These are phyloP conservation scores for Massarina eburnea DNA, from an alignment of 2,329 filamentous ascomycete genomes.

Conservation along the genomic window DNA sequence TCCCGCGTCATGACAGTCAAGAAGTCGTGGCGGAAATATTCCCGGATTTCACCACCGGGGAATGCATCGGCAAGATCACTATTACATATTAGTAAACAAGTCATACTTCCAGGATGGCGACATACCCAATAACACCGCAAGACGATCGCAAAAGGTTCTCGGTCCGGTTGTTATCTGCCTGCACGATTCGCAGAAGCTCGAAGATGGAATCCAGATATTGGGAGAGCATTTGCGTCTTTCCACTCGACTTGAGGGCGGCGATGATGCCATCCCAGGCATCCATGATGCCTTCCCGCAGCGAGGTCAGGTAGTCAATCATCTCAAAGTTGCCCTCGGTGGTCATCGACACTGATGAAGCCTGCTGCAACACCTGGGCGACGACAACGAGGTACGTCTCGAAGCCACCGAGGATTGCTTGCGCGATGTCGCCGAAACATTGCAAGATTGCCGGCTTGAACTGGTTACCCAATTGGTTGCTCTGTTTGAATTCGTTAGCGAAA, in stretches of 20 bases:
- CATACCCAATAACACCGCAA: conserved; percentile 94
- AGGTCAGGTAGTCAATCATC: conserved; percentile 96
- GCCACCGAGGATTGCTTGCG: conserved; percentile 84
- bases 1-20: conserved; percentile 87
- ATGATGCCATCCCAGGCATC: conserved; percentile 98
- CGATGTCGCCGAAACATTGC: conserved; percentile 97
- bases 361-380: conserved; percentile 90
- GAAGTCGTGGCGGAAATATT: conserved; percentile 90
- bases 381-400: conserved; percentile 93
- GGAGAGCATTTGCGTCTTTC: conserved; percentile 71
- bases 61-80: conserved; percentile 95
- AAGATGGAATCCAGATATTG: conserved; percentile 86
- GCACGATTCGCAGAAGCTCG: conserved; percentile 78
- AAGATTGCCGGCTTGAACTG: conserved; percentile 98
- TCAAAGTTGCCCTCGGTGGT: conserved; percentile 83
- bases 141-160: conserved; percentile 89
- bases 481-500: conserved; percentile 12
- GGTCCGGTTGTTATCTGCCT: conserved; percentile 81
- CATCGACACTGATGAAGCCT: conserved; percentile 81
- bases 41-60: conserved; percentile 81
- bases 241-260: conserved; percentile 83
- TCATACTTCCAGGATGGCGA: neutral
- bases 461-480: conserved; percentile 85
- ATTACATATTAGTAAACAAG: conserved; percentile 38
- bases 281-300: conserved; percentile 95